Conservation (phyloP, 140 eudicot species). For the Senecio squalidus region DNA sequence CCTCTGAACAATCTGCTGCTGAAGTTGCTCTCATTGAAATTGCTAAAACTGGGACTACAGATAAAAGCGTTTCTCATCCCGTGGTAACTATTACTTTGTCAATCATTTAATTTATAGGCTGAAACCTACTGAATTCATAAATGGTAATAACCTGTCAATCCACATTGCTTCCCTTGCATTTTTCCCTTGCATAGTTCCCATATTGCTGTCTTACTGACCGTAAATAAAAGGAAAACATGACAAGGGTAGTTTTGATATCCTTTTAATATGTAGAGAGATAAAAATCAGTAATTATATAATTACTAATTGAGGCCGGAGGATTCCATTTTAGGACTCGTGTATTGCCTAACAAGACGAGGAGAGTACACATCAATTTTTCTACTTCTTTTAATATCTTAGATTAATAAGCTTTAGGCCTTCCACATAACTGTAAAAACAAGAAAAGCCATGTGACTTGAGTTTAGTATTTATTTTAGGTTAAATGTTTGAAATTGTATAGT, state of each 20-base stretch:
- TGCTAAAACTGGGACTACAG: constrained; percentile 44
- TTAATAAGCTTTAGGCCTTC: background rate
- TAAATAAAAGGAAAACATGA: background rate
- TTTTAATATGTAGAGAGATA: background rate
- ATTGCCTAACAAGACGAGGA: background rate
- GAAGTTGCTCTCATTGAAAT: constrained; percentile 91
- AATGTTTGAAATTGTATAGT: background rate
- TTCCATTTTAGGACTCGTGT: background rate
- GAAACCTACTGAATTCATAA: background rate
- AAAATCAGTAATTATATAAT: background rate
- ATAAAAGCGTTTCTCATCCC: constrained; percentile 56
- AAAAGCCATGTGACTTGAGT: background rate
- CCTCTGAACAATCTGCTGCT: constrained; percentile 98
- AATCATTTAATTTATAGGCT: background rate
- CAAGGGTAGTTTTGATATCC: background rate
- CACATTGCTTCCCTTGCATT: background rate
- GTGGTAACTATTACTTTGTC: constrained; percentile 52
- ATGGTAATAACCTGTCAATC: background rate
- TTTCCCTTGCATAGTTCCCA: background rate
- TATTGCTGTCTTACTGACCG: background rate
- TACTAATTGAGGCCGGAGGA: background rate
- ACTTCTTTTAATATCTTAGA: background rate
- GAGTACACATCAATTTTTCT: background rate
- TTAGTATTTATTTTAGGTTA: background rate
- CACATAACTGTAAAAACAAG: background rate